Evolutionary conservation across 768 basidiomycete genomes (phyloP).

Genomic region (Pholiota microspora): DNA sequence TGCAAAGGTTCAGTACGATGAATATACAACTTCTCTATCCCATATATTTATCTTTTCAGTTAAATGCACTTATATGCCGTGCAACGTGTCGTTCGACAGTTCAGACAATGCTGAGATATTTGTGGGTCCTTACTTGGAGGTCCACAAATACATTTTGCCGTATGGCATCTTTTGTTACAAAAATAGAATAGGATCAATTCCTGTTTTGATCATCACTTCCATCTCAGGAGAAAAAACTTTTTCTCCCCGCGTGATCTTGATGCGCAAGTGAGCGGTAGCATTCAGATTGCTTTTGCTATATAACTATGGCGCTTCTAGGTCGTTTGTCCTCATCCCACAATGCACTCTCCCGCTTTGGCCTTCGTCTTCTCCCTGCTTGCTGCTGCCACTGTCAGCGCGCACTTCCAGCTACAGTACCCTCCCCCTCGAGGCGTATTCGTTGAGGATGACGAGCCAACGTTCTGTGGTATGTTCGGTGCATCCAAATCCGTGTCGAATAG

Average conservation of each 20-base stretch:
- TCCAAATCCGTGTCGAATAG: not conserved
- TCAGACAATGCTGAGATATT: not conserved
- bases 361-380: conserved; percentile 34
- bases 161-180: not conserved
- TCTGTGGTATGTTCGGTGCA: conserved; percentile 53
- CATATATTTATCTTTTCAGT: too few relatives aligned
- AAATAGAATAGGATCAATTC: conserved; percentile 1
- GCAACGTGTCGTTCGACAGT: too few relatives aligned
- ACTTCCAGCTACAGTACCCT: conserved; percentile 82
- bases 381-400: conserved; percentile 53
- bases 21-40: too few relatives aligned
- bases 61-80: too few relatives aligned
- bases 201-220: not conserved
- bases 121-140: not conserved
- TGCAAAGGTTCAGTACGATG: too few relatives aligned
- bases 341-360: conserved; percentile 15
- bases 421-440: conserved; percentile 68
- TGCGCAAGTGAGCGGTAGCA: not conserved
- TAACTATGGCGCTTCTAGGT: not conserved
- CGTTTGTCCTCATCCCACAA: conserved; percentile 11
- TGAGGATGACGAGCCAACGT: conserved; percentile 51
- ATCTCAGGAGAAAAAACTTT: conserved; percentile 12
- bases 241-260: conserved; percentile 4
- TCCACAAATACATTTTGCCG: not conserved
- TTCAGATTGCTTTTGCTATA: not conserved